A percentile compares a stretch with the other conserved stretches of the same genome.
Evolutionary conservation across 768 basidiomycete species (phyloP).

Genomic region (Trametes villosa): DNA sequence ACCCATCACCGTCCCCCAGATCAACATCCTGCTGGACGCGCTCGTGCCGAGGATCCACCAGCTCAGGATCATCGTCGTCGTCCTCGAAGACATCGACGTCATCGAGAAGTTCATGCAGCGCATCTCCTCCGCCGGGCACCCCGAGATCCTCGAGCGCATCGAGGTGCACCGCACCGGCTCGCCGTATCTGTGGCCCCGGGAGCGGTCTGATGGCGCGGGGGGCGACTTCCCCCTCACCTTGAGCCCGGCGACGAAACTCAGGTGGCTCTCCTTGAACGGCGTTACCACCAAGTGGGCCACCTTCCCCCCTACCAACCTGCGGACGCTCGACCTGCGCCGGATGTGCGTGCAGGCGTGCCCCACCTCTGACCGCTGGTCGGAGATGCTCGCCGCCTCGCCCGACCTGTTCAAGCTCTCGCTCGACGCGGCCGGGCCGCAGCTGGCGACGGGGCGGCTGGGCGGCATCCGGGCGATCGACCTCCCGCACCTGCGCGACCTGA

Average conservation of each 20-base stretch:
- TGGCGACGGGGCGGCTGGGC: conserved; percentile 16
- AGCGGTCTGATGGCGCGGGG: conserved; percentile 11
- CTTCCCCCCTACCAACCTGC: conserved; percentile 55
- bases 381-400: conserved; percentile 36
- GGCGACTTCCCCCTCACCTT: conserved; percentile 55
- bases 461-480: conserved; percentile 47
- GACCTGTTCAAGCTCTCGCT: conserved; percentile 58
- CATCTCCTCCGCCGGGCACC: conserved; percentile 15
- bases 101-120: conserved; percentile 48
- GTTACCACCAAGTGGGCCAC: conserved; percentile 63
- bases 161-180: conserved; percentile 62
- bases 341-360: conserved; percentile 59
- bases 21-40: conserved; percentile 53
- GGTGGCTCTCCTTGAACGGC: conserved; percentile 58
- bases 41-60: conserved; percentile 57
- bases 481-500: conserved; percentile 52
- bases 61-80: conserved; percentile 62
- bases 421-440: conserved; percentile 55
- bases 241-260: conserved; percentile 47
- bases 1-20: conserved; percentile 45
- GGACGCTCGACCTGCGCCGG: conserved; percentile 65
- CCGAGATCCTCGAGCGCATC: conserved; percentile 53
- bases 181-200: conserved; percentile 12
- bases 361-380: conserved; percentile 51
- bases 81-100: conserved; percentile 60